Base-by-base conservation (phyloP, 1,139 yeast species). In the Fermentozyma sake region DNA sequence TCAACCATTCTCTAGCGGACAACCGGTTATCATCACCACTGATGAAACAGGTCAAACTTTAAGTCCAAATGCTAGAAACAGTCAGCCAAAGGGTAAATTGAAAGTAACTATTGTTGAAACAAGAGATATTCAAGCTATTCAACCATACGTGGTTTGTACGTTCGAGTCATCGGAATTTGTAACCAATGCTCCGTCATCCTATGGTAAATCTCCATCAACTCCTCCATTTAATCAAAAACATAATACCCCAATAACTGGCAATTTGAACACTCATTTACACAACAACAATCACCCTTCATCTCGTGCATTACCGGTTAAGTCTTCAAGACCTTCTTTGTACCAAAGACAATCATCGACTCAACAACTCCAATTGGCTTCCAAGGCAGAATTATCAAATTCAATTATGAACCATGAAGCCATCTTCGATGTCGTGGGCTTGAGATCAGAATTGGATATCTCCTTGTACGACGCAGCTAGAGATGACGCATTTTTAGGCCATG, bases 131-230 rank as follows among this genome's bases (percentile, higher is more conserved):
- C 61, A 70, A 39, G 57, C 56, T 24, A 70, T 86, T 6, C 80
- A 76, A 44, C 96, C 96, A 3, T 89, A 89, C 52, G 96, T 85
- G 14, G 96, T 89, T 18, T 85, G 95, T 54, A 84, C 95, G 2
- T 89, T 84, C 59, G 96, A 87, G 51, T 81, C 93, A 37, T 81
- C 95, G 2, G 97, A 89, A 58, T 84, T 80, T 42, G 87, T 89
- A 35, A 79, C 95, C 15, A 77, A 78, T 38, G 89, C 91, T 10
- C 87, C 93, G 3, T 82, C 76, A 37, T 71, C 80, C 16, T 68
- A 68, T 40, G 77, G 72, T 19, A 70, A 63, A 34, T 50, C 60
- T 12, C 64, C 67, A 3, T 30, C 33, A 13, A 38, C 33, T 11
- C 31, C 42, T 10, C 41, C 39, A 7, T 34, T 28, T 28, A 33